These are phyloP conservation scores for Inga leiocalycina DNA, from an alignment of 306 rosid species.

Conservation along the genomic window DNA sequence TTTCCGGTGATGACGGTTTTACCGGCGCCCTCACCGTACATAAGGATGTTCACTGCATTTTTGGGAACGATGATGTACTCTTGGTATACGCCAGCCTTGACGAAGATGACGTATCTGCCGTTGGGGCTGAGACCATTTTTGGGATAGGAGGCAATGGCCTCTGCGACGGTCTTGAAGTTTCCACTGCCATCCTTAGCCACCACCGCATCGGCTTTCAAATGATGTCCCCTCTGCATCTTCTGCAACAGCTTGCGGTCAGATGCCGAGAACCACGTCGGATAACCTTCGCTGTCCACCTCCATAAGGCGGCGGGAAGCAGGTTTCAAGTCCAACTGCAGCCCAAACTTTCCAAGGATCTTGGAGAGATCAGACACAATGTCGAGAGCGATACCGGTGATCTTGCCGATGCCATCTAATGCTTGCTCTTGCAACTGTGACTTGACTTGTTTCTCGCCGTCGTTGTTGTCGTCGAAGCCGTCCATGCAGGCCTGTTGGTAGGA, in stretches of 20 bases:
- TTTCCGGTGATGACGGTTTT: conserved; percentile 63
- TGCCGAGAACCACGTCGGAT: conserved; percentile 52
- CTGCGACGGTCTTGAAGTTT: conserved; percentile 43
- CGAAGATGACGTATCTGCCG: conserved; percentile 45
- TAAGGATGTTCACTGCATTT: conserved; percentile 35
- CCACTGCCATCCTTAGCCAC: conserved; percentile 72
- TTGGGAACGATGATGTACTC: conserved; percentile 45
- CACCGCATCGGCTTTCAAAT: conserved; percentile 34
- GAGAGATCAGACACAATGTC: conserved; percentile 42
- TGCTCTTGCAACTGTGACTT: neutral
- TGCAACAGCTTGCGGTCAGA: conserved; percentile 46
- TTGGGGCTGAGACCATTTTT: neutral
- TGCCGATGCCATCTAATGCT: neutral
- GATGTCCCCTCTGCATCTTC: neutral
- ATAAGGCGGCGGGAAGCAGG: conserved; percentile 46
- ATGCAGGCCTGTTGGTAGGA: conserved; percentile 35
- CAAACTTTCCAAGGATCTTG: conserved; percentile 14
- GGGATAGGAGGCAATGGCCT: conserved; percentile 53
- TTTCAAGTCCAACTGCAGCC: conserved; percentile 34
- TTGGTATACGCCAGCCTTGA: conserved; percentile 52
- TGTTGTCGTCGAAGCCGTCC: conserved; percentile 18
- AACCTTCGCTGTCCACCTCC: conserved; percentile 37
- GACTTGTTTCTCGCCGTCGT: conserved; percentile 25
- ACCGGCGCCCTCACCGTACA: conserved; percentile 63
- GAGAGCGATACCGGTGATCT: conserved; percentile 48